These are phyloP conservation scores for Reticulascus tulasneorum DNA, from an alignment of 2,329 filamentous ascomycete species.

Conservation along the genomic window DNA sequence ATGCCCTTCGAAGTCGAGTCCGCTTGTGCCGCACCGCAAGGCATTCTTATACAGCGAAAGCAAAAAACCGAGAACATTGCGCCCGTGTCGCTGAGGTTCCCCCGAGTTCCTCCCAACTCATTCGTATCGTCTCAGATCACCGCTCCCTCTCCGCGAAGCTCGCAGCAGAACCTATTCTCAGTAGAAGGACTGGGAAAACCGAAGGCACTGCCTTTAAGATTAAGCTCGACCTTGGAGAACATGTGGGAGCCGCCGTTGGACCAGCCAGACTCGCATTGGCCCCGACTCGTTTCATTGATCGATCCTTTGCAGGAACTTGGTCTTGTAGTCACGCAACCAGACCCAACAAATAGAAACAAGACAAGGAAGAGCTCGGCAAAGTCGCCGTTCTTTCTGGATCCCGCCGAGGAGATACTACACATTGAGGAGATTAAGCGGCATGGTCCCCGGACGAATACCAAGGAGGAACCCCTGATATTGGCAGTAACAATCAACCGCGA, in stretches of 20 bases:
- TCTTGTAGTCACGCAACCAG: slow-evolving; percentile 64
- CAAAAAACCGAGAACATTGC: slow-evolving; percentile 47
- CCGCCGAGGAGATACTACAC: slow-evolving; percentile 79
- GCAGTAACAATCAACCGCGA: slow-evolving; percentile 79
- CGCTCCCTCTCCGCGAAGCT: slow-evolving; percentile 43
- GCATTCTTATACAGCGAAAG: slow-evolving; percentile 83
- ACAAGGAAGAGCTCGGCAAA: slow-evolving; percentile 34
- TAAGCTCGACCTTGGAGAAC: slow-evolving; percentile 52
- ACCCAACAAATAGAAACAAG: slow-evolving; percentile 32
- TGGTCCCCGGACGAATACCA: slow-evolving; percentile 24
- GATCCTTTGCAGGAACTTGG: slow-evolving; percentile 85
- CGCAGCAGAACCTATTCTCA: slow-evolving; percentile 50
- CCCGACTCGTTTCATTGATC: slow-evolving; percentile 76
- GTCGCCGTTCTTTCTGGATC: slow-evolving; percentile 60
- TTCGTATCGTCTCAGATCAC: slow-evolving; percentile 69
- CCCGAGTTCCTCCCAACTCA: slow-evolving; percentile 72
- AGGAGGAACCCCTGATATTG: slow-evolving; percentile 58
- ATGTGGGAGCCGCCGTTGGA: slow-evolving; percentile 54
- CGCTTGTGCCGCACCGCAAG: slow-evolving; percentile 76
- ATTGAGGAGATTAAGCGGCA: slow-evolving; percentile 65
- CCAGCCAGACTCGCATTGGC: slow-evolving; percentile 58
- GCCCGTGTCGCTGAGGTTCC: slow-evolving; percentile 52
- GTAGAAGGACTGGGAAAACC: slow-evolving; percentile 53
- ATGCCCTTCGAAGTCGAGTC: slow-evolving; percentile 92
- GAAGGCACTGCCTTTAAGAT: slow-evolving; percentile 49